A percentile compares a stretch with the other conserved stretches of the same genome.
Conservation (phyloP, 2,329 filamentous ascomycete species). For the Fusarium algeriense region DNA sequence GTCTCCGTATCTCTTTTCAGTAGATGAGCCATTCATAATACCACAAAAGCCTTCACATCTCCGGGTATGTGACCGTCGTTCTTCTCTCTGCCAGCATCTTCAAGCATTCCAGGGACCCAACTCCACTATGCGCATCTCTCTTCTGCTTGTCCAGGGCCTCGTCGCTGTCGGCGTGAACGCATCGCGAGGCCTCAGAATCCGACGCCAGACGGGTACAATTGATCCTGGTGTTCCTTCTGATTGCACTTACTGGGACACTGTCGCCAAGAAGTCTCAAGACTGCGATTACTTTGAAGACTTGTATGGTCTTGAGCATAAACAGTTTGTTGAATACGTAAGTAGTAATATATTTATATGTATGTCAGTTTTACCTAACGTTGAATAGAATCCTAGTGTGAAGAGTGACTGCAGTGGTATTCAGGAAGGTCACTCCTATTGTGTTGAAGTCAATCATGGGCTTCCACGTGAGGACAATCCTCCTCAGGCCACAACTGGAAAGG, state of each 20-base stretch:
- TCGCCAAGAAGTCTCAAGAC: background rate
- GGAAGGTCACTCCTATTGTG: conserved; percentile 23
- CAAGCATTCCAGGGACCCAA: too few relatives aligned
- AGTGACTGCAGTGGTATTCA: conserved; percentile 19
- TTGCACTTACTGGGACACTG: conserved; percentile 11
- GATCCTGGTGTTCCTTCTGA: conserved; percentile 8
- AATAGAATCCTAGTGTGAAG: conserved; percentile 11
- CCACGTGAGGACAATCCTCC: background rate
- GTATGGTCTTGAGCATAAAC: conserved; percentile 1
- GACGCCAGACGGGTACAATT: background rate
- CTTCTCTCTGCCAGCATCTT: too few relatives aligned
- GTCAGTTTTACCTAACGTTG: too few relatives aligned
- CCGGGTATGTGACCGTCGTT: too few relatives aligned
- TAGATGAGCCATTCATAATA: too few relatives aligned
- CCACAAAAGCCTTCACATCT: too few relatives aligned
- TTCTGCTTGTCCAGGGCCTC: background rate
- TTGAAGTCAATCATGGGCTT: conserved; percentile 14
- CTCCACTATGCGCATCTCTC: background rate
- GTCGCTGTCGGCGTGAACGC: background rate
- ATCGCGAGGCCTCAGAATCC: background rate
- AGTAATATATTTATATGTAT: background rate
- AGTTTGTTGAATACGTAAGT: background rate
- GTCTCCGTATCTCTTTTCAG: too few relatives aligned
- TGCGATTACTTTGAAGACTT: conserved; percentile 5
- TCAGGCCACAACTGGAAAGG: background rate